Base-by-base conservation (phyloP, 441 rosid species). In the Pelargonium myrrhifolium region DNA sequence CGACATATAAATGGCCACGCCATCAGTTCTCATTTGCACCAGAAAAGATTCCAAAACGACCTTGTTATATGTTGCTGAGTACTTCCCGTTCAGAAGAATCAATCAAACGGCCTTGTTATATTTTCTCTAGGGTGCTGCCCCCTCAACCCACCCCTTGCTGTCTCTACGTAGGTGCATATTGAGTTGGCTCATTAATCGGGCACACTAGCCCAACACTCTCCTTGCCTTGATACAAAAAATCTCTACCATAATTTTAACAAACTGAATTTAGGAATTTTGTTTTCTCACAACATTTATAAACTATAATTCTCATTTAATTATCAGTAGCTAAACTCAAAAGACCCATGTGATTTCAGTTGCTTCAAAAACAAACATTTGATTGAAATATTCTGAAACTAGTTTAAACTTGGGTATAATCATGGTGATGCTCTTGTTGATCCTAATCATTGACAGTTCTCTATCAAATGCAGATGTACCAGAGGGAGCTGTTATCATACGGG, bases 401-500 rank as follows among this genome's bases (percentile, higher is more conserved):
- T 24, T 24, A 24, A 24, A 24, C 28, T 2, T 24, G 2, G 1
- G 28, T 24, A 24, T 37, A 42, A 43, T 10, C 49, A 43, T 43
- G n/a, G n/a, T 11, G 49, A 11, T 43, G 49, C 49, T 9, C n/a
- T 43, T 0, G 14, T 0, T 43, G 11, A 9, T 43, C 49, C 49
- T 43, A 43, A 43, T 43, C n/a, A 43, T 11, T 43, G 14, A 43
- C 1, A 43, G n/a, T 2, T 37, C 49, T 43, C n/a, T 43, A 43
- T 43, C 11, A 43, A 10, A 43, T 43, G 49, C 90, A 94, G 99
- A 94, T 85, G 99, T 94, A 74, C 99, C 95, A 0, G 99, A 94
- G 84, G 98, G 99, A 76, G 99, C 99, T 18, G 67, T 92, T 75
- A 92, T 92, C 70, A 69, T 92, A 62, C 77, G 94, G 58, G 99